Conservation (phyloP, 306 rosid genomes). For the Fagus crenata region DNA sequence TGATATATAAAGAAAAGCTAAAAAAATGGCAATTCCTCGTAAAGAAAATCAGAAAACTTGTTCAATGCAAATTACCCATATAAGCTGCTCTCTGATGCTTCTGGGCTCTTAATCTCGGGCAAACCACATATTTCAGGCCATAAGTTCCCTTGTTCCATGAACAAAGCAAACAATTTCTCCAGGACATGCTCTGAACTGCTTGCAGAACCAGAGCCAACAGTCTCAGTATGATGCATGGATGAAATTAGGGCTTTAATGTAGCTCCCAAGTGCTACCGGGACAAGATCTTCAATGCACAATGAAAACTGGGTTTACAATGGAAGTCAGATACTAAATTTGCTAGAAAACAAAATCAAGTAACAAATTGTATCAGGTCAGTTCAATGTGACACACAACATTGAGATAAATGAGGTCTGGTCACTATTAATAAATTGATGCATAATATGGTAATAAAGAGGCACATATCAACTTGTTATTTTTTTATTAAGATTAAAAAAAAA, state of each 20-base stretch:
- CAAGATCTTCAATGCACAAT: slow-evolving; percentile 93
- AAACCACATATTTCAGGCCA: slow-evolving; percentile 93
- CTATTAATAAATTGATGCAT: neutral
- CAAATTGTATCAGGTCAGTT: slow-evolving; percentile 5
- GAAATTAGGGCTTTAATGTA: slow-evolving; percentile 71
- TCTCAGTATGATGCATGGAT: slow-evolving; percentile 52
- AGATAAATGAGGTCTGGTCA: neutral
- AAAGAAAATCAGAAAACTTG: slow-evolving; percentile 8
- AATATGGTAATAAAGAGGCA: neutral
- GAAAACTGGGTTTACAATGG: slow-evolving; percentile 67
- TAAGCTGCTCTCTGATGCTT: slow-evolving; percentile 63
- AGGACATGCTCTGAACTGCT: slow-evolving; percentile 62
- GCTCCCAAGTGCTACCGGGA: slow-evolving; percentile 88
- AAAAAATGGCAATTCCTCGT: neutral
- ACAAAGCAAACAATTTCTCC: slow-evolving; percentile 81
- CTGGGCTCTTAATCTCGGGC: slow-evolving; percentile 71
- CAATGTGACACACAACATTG: slow-evolving; percentile 12
- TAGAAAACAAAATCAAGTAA: slow-evolving; percentile 21
- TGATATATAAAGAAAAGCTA: neutral
- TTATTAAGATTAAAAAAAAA: neutral
- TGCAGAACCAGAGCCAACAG: slow-evolving; percentile 41
- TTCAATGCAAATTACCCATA: slow-evolving; percentile 58
- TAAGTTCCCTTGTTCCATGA: slow-evolving; percentile 91
- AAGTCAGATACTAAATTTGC: slow-evolving; percentile 30
- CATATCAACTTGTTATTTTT: neutral